Evolutionary conservation across 140 eudicot species (phyloP).

Genomic region (Ambrosia hybrid): DNA sequence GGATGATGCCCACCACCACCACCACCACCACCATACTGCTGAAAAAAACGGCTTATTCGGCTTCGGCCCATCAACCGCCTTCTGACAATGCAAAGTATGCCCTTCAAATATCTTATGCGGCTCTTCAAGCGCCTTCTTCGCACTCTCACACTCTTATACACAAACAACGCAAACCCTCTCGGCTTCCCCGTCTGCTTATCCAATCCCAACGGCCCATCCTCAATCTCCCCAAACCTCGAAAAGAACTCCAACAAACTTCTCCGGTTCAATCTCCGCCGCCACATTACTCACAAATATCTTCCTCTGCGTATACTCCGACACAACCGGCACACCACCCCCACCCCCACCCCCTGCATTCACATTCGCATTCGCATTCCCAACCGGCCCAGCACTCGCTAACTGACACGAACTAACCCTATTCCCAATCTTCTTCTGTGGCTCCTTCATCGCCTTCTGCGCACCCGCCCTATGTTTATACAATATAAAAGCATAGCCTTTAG

Average conservation of each 20-base stretch:
- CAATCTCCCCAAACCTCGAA: conserved; percentile 78
- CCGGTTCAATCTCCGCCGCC: conserved; percentile 72
- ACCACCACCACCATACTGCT: conserved; percentile 35
- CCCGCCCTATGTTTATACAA: conserved; percentile 70
- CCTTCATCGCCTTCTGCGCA: conserved; percentile 63
- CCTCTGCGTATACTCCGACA: conserved; percentile 82
- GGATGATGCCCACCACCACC: conserved; percentile 35
- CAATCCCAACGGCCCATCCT: conserved; percentile 92
- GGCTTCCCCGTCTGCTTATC: conserved; percentile 91
- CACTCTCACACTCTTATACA: conserved; percentile 77
- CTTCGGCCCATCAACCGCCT: conserved; percentile 91
- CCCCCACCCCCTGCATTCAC: too few species aligned
- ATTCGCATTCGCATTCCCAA: conserved; percentile 24
- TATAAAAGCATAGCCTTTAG: conserved; percentile 88
- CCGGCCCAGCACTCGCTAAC: conserved; percentile 82
- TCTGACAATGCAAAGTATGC: conserved; percentile 79
- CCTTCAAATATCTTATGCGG: conserved; percentile 92
- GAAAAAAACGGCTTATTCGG: conserved; percentile 47
- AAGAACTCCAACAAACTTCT: conserved; percentile 67
- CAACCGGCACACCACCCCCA: background rate
- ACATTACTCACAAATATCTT: conserved; percentile 94
- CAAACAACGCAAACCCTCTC: conserved; percentile 86
- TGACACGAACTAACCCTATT: conserved; percentile 82
- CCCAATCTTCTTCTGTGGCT: conserved; percentile 92
- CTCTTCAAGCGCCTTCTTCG: conserved; percentile 87